A percentile compares a stretch with the other conserved stretches of the same genome.
Evolutionary conservation across 805 yeast species (phyloP).

Genomic region (Candida yuanshanica): DNA sequence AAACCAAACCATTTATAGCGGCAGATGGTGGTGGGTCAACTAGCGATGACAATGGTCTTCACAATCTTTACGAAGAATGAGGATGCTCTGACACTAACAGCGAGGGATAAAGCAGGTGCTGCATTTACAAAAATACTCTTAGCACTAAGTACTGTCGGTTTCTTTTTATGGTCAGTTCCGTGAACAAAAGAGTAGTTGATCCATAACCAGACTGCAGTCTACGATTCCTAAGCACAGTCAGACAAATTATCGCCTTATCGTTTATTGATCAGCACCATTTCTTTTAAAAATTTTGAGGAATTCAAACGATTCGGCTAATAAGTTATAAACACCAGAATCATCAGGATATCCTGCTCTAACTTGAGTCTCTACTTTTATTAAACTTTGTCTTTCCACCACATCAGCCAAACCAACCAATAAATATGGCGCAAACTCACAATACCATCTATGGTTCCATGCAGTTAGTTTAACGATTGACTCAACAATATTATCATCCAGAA

Average conservation of each 20-base stretch:
- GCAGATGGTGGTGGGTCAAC: slow-evolving; percentile 62
- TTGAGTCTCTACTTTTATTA: slow-evolving; percentile 68
- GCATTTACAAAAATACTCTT: slow-evolving; percentile 57
- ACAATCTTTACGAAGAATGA: slow-evolving; percentile 7
- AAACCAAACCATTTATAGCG: slow-evolving; percentile 56
- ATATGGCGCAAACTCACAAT: slow-evolving; percentile 77
- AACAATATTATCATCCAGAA: slow-evolving; percentile 40
- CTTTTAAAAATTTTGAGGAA: slow-evolving; percentile 31
- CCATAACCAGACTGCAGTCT: not conserved
- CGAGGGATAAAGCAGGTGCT: slow-evolving; percentile 61
- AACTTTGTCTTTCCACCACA: slow-evolving; percentile 70
- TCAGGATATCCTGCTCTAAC: slow-evolving; percentile 62
- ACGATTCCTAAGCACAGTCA: not conserved
- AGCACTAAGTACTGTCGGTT: slow-evolving; percentile 23
- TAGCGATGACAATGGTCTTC: slow-evolving; percentile 58
- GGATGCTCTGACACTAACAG: slow-evolving; percentile 30
- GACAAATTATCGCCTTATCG: not conserved
- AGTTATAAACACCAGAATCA: slow-evolving; percentile 46
- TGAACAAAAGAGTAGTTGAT: not conserved
- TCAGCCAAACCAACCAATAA: slow-evolving; percentile 52
- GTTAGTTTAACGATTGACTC: slow-evolving; percentile 67
- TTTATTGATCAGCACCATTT: slow-evolving; percentile 6
- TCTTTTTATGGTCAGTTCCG: not conserved
- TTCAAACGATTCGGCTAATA: slow-evolving; percentile 47
- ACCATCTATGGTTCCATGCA: slow-evolving; percentile 99